phyloP scores from a whole-genome alignment of 306 rosid genomes.

The Hippophae rhamnoides region DNA sequence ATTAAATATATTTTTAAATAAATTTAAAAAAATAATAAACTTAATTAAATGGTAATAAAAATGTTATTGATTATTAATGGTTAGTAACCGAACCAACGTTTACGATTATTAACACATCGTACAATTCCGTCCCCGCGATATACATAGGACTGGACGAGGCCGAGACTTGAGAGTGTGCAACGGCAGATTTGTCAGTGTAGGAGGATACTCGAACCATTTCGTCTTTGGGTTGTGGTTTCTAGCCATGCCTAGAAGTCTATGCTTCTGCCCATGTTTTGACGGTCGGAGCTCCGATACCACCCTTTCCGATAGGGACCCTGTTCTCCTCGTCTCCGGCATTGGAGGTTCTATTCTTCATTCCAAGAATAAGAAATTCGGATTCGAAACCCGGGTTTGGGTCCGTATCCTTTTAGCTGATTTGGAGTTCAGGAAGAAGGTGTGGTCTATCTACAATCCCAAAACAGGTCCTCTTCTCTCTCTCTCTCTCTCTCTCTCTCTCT shows the following conservation, averaged over 20 bases:
- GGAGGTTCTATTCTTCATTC: slow-evolving; percentile 83
- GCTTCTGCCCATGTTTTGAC: slow-evolving; percentile 44
- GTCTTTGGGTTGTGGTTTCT: neutral
- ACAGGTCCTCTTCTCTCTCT: slow-evolving; percentile 38
- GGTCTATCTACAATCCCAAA: slow-evolving; percentile 70
- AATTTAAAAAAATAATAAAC: too few species aligned
- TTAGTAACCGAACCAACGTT: too few species aligned
- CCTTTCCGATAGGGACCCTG: slow-evolving; percentile 53
- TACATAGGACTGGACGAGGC: too few species aligned
- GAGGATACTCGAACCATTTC: neutral
- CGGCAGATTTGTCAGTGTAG: neutral
- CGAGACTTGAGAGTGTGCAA: too few species aligned
- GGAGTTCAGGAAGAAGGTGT: slow-evolving; percentile 47
- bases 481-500: neutral
- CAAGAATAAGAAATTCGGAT: slow-evolving; percentile 51
- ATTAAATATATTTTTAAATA: too few species aligned
- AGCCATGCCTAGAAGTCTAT: slow-evolving; percentile 27
- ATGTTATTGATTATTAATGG: too few species aligned
- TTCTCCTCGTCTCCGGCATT: slow-evolving; percentile 69
- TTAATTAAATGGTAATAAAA: too few species aligned
- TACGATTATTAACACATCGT: too few species aligned
- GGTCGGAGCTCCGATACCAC: slow-evolving; percentile 18
- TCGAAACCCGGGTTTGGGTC: slow-evolving; percentile 79
- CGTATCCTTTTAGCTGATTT: slow-evolving; percentile 67
- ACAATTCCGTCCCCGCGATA: too few species aligned